These are phyloP conservation scores for Ceraceosorus bombacis DNA, from an alignment of 1,284 basidiomycete genomes.

Conservation along the genomic window DNA sequence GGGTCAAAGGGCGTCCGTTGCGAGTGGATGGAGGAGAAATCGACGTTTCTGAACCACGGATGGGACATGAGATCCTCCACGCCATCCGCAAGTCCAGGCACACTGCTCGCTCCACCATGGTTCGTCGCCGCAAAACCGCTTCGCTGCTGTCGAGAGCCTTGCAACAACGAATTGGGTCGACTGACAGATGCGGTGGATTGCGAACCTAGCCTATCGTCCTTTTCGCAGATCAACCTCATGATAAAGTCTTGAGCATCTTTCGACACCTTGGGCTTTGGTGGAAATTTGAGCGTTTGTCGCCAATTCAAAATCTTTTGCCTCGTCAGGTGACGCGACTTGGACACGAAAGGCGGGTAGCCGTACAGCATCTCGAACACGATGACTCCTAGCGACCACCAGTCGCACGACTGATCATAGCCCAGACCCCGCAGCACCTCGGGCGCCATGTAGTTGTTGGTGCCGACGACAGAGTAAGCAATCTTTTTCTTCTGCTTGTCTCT, in stretches of 20 bases:
- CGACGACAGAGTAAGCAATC: constrained; percentile 86
- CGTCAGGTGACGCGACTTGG: constrained; percentile 43
- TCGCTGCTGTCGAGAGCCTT: constrained; percentile 58
- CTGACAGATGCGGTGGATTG: constrained; percentile 63
- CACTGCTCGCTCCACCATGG: constrained; percentile 47
- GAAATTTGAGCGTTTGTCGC: constrained; percentile 78
- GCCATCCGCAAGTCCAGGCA: constrained; percentile 59
- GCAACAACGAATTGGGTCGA: constrained; percentile 67
- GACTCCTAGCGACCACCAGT: constrained; percentile 96
- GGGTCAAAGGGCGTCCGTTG: constrained; percentile 77
- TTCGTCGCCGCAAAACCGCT: constrained; percentile 62
- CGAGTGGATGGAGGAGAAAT: constrained; percentile 51
- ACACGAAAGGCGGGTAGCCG: constrained; percentile 69
- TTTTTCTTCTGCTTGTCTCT: constrained; percentile 77
- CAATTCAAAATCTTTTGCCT: constrained; percentile 63
- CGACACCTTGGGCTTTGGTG: constrained; percentile 71
- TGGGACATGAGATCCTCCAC: constrained; percentile 75
- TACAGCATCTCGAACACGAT: constrained; percentile 58
- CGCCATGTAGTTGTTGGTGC: constrained; percentile 61
- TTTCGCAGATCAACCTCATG: constrained; percentile 79
- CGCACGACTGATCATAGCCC: constrained; percentile 87
- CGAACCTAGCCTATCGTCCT: constrained; percentile 80
- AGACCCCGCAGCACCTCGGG: constrained; percentile 79
- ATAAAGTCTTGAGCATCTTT: constrained; percentile 79
- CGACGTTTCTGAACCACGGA: constrained; percentile 40